These are phyloP conservation scores for Kentomonas sorsogonicus DNA, from an alignment of 208 protist genomes.

Conservation along the genomic window DNA sequence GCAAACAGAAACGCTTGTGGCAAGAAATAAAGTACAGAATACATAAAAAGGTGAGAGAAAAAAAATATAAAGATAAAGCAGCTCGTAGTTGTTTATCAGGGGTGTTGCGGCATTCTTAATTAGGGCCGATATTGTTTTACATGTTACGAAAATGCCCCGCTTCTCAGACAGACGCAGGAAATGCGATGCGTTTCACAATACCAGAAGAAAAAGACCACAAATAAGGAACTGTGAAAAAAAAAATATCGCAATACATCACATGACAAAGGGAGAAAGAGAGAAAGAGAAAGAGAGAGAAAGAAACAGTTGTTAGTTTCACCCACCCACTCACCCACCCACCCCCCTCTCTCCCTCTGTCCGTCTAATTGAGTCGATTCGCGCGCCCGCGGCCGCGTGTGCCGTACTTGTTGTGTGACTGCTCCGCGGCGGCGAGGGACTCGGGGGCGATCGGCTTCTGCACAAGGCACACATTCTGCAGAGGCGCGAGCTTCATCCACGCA, in stretches of 20 bases:
- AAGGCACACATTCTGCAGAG: conserved; percentile 56
- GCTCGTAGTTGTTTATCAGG: no score
- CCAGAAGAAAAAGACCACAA: background rate
- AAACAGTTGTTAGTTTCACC: background rate
- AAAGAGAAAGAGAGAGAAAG: background rate
- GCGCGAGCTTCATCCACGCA: conserved; percentile 32
- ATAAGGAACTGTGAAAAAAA: background rate
- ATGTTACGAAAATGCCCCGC: no score
- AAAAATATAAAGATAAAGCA: conserved; percentile 10
- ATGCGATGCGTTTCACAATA: background rate
- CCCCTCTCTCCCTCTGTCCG: no score
- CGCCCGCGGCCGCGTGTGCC: no score
- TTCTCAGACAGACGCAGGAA: no score
- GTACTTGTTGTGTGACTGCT: no score
- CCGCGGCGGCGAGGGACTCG: conserved; percentile 11
- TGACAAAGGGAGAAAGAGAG: conserved; percentile 9
- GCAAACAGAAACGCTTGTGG: no score
- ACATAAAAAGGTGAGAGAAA: conserved; percentile 4
- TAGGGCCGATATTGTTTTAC: no score
- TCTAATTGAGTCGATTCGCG: no score
- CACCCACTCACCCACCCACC: no score
- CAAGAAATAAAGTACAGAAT: no score
- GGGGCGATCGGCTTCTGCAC: conserved; percentile 38
- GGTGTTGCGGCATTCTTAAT: no score
- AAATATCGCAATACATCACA: background rate